Conservation (phyloP, 441 rosid genomes). For the Gossypium gossypioides region DNA sequence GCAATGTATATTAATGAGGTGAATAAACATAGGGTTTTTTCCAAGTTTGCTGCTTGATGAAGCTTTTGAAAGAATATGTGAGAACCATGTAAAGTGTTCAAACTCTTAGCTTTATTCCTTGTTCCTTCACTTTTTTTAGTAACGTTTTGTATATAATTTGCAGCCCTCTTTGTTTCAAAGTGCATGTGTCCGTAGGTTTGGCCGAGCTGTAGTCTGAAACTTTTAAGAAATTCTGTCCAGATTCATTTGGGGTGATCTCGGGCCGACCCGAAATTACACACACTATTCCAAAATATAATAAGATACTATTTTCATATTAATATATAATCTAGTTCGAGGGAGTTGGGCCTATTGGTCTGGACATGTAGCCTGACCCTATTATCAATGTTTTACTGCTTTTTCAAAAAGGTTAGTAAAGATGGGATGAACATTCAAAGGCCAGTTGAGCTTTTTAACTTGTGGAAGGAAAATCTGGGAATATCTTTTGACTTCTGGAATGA, state of each 20-base stretch:
- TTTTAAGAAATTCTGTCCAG: no score
- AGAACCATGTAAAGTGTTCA: slow-evolving; percentile 2
- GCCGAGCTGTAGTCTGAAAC: no score
- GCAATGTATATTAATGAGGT: slow-evolving; percentile 8
- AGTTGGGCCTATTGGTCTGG: neutral
- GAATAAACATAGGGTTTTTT: slow-evolving; percentile 9
- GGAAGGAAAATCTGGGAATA: slow-evolving; percentile 24
- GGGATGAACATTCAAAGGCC: slow-evolving; percentile 17
- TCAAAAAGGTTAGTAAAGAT: slow-evolving; percentile 8
- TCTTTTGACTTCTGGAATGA: slow-evolving; percentile 1
- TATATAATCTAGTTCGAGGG: neutral
- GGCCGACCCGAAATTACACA: no score
- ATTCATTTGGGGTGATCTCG: no score
- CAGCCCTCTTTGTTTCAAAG: neutral
- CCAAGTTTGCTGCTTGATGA: slow-evolving; percentile 3
- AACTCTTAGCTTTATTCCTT: slow-evolving; percentile 15
- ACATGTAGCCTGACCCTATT: neutral
- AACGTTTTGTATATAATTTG: neutral
- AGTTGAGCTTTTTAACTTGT: slow-evolving; percentile 14
- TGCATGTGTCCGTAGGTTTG: neutral
- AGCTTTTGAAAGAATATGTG: slow-evolving; percentile 13
- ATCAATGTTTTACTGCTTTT: neutral
- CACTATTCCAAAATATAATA: no score
- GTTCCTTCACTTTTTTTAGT: neutral
- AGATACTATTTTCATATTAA: no score